These are phyloP conservation scores for Cryptococcus maquisensis DNA, from an alignment of 1,284 basidiomycete species.

Conservation along the genomic window DNA sequence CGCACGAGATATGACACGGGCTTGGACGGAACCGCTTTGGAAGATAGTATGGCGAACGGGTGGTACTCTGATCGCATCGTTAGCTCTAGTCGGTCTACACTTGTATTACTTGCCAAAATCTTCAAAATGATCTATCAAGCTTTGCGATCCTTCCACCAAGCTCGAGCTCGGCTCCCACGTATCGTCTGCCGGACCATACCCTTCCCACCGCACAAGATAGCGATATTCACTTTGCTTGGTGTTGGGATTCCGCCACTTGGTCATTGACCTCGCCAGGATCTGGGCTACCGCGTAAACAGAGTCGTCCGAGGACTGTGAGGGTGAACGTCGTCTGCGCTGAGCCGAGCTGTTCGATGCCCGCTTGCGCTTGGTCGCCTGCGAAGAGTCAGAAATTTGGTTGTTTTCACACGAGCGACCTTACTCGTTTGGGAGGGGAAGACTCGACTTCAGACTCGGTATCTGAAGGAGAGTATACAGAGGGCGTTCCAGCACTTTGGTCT, in stretches of 20 bases:
- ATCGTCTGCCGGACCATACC: constrained; percentile 57
- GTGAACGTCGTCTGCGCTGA: background rate
- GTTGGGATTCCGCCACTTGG: constrained; percentile 2
- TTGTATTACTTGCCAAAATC: constrained; percentile 11
- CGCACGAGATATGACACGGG: constrained; percentile 15
- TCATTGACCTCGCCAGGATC: constrained; percentile 28
- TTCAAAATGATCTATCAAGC: constrained; percentile 48
- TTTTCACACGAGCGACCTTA: background rate
- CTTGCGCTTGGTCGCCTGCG: background rate
- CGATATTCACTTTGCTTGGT: constrained; percentile 30
- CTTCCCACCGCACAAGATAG: constrained; percentile 60
- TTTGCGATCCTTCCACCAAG: constrained; percentile 53
- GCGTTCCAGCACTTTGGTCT: background rate
- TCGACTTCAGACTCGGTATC: background rate
- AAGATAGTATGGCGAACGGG: constrained; percentile 24
- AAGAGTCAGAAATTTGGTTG: background rate
- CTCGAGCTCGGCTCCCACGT: constrained; percentile 60
- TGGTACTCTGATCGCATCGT: constrained; percentile 8
- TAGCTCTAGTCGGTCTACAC: background rate
- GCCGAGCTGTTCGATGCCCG: background rate
- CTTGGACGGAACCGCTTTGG: background rate
- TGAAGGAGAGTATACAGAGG: background rate
- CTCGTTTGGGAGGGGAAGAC: background rate
- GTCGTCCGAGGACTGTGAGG: background rate
- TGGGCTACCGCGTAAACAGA: constrained; percentile 13